A percentile compares a stretch with the other conserved stretches of the same genome.
These are phyloP conservation scores for Acidomyces sp. DNA, from an alignment of 495 filamentous ascomycete species.

Conservation along the genomic window DNA sequence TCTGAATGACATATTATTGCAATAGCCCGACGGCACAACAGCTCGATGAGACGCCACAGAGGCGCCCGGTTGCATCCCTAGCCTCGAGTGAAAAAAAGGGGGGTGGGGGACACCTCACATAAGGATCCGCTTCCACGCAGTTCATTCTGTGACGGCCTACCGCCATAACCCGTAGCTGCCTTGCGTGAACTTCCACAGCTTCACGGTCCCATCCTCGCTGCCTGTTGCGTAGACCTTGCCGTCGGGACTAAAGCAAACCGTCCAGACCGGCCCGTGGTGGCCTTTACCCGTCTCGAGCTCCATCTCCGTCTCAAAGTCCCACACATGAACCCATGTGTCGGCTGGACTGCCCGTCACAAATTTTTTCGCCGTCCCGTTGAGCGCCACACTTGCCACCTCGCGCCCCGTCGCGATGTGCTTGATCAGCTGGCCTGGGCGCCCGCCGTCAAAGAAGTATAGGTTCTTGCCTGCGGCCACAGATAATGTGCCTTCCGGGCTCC, in stretches of 20 bases:
- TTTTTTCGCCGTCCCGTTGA: slow-evolving; percentile 66
- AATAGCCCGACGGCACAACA: no score
- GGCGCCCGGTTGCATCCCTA: no score
- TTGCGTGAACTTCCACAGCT: slow-evolving; percentile 67
- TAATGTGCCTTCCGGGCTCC: slow-evolving; percentile 32
- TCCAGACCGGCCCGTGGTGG: slow-evolving; percentile 96
- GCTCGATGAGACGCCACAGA: no score
- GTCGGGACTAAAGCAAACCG: slow-evolving; percentile 82
- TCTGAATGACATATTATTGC: no score
- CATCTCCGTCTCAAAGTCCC: slow-evolving; percentile 65
- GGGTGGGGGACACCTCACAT: no score
- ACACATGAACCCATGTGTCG: slow-evolving; percentile 91
- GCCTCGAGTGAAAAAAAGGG: no score
- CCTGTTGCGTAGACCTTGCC: slow-evolving; percentile 91
- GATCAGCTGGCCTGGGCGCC: slow-evolving; percentile 51
- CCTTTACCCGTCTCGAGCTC: slow-evolving; percentile 88
- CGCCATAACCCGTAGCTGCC: slow-evolving; percentile 59
- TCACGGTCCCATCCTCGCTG: slow-evolving; percentile 94
- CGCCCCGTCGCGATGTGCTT: slow-evolving; percentile 65
- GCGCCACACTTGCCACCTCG: slow-evolving; percentile 76
- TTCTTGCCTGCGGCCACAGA: slow-evolving; percentile 72
- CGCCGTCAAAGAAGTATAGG: slow-evolving; percentile 84
- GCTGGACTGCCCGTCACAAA: slow-evolving; percentile 77
- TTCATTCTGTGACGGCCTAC: slow-evolving; percentile 25
- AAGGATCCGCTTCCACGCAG: no score